Base-by-base conservation (phyloP, 208 protist species). In the Dictyostelium gargantuum region DNA sequence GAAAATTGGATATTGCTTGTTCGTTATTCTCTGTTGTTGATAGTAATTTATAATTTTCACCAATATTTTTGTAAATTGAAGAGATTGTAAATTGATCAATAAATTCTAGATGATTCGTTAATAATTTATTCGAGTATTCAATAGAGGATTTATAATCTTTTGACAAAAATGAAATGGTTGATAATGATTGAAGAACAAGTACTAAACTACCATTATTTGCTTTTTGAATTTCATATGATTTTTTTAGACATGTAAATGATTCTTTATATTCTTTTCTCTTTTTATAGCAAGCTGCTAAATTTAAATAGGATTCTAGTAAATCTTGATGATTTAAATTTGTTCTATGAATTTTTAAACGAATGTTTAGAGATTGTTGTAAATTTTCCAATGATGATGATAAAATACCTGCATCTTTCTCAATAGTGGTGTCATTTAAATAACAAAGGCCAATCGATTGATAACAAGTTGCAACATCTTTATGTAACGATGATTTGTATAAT, bases 281-380 rank as follows among this genome's bases (percentile, higher is more conserved):
- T 46, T 74, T 74, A 74, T 74, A 74, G 29, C 32, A 74, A 29
- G 17, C 6, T 29, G 19, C 35, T 29, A 74, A 21, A 5, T n/a
- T 26, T 5, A 15, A n/a, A 44, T 46, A 74, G 6, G 38, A 46
- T 8, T 44, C 21, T 11, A 10, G 19, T 17, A 74, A 29, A 46
- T 74, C 68, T 74, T 26, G 17, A 74, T 44, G 32, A 29, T 9
- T 46, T 74, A 29, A 29, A 21, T 74, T 74, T 4, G 68, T 74
- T 74, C 68, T 74, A 35, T 74, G 68, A 29, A 74, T 74, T 74
- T 74, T 74, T 29, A 74, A 74, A 29, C 38, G 40, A 29, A 74
- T 74, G n/a, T 74, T 74, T n/a, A 74, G 23, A 6, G 68, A 42
- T 74, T 74, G 38, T 74, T 74, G 35, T 46, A 74, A 44, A 21